A percentile compares a stretch with the other conserved stretches of the same genome.
Conservation (phyloP, 2,329 filamentous ascomycete genomes). For the Byssothecium circinans region DNA sequence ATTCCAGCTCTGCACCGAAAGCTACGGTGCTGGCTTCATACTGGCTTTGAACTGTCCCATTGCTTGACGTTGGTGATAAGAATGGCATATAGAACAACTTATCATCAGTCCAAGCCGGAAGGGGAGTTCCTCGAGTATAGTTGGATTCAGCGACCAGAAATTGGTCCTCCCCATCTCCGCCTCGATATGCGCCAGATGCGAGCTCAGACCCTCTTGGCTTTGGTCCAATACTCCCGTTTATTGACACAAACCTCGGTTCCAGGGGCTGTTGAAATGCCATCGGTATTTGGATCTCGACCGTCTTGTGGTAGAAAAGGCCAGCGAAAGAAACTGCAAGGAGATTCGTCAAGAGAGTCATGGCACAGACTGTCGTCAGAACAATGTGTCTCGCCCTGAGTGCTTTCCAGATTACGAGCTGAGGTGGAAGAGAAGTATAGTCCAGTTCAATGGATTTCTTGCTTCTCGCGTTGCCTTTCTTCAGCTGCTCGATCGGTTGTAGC, state of each 20-base stretch:
- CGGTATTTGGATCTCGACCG: slow-evolving; percentile 7
- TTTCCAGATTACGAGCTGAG: slow-evolving; percentile 53
- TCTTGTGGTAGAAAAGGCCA: slow-evolving; percentile 52
- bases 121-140: slow-evolving; percentile 43
- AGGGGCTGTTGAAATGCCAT: slow-evolving; percentile 13
- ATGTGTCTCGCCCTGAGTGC: slow-evolving; percentile 52
- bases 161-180: slow-evolving; percentile 37
- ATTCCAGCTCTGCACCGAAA: slow-evolving; percentile 41
- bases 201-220: rapidly evolving
- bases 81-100: slow-evolving; percentile 55
- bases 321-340: slow-evolving; percentile 56
- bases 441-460: slow-evolving; percentile 42
- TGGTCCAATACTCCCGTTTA: slow-evolving; percentile 33
- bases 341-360: slow-evolving; percentile 55
- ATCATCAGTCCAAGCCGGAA: slow-evolving; percentile 56
- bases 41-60: slow-evolving; percentile 3
- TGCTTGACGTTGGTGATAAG: slow-evolving; percentile 1
- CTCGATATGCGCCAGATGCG: slow-evolving; percentile 28
- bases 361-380: slow-evolving; percentile 52
- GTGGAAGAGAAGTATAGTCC: slow-evolving; percentile 59
- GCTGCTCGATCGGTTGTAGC: slow-evolving; percentile 57
- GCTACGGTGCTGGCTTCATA: slow-evolving; percentile 35
- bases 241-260: slow-evolving; percentile 21
- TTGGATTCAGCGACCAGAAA: slow-evolving; percentile 53
- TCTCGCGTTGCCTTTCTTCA: slow-evolving; percentile 47